These are phyloP conservation scores for Globisporangium uncinulatum DNA, from an alignment of 352 stramenopile genomes.

Conservation along the genomic window DNA sequence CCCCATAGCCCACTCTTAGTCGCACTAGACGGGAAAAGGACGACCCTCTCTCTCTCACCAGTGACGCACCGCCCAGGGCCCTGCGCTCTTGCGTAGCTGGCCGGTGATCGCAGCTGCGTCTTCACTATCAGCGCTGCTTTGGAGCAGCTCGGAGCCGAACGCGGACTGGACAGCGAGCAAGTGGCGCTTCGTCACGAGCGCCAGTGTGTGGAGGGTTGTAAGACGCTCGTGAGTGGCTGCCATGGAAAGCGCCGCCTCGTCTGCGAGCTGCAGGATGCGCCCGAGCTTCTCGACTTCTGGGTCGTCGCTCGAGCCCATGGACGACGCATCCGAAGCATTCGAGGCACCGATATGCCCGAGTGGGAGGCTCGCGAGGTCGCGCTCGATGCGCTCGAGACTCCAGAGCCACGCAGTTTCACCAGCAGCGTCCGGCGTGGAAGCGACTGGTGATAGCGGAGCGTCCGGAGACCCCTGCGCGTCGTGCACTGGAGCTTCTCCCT, in stretches of 20 bases:
- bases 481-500: background rate
- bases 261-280: slow-evolving; percentile 10
- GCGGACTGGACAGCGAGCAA: slow-evolving; percentile 21
- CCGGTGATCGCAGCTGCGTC: slow-evolving; percentile 4
- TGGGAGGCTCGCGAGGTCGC: slow-evolving; percentile 4
- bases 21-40: too few relatives aligned
- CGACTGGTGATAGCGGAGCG: too few relatives aligned
- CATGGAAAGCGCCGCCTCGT: slow-evolving; percentile 4
- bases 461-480: background rate
- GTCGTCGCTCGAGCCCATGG: background rate
- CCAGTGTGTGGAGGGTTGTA: slow-evolving; percentile 26
- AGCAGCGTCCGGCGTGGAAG: too few relatives aligned
- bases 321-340: background rate
- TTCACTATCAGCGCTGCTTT: background rate
- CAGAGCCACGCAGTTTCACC: background rate
- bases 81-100: slow-evolving; percentile 3
- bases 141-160: slow-evolving; percentile 14
- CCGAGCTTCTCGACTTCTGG: slow-evolving; percentile 1
- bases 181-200: slow-evolving; percentile 33
- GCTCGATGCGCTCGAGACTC: slow-evolving; percentile 7
- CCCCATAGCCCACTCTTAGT: too few relatives aligned
- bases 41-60: too few relatives aligned
- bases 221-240: slow-evolving; percentile 8
- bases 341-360: background rate
- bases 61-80: slow-evolving; percentile 6